These are phyloP conservation scores for Tuber calosporum DNA, from an alignment of 495 filamentous ascomycete genomes.

Conservation along the genomic window DNA sequence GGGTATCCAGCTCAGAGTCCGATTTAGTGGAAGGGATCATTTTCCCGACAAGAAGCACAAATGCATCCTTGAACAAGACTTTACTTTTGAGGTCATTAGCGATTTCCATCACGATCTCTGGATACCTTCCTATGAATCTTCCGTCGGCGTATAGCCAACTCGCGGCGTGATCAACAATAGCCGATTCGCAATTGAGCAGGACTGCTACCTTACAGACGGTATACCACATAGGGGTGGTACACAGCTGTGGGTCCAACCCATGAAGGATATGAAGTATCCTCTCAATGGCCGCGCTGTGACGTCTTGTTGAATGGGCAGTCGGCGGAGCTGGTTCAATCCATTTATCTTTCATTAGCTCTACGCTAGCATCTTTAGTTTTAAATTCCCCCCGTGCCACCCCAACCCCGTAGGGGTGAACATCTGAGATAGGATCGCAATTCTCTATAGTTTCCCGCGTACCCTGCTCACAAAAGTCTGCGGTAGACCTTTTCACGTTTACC, in stretches of 20 bases:
- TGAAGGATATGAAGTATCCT: constrained; percentile 34
- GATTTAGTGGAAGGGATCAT: constrained; percentile 42
- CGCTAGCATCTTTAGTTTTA: neutral
- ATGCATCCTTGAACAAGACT: constrained; percentile 46
- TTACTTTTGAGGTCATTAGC: constrained; percentile 45
- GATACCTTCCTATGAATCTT: constrained; percentile 48
- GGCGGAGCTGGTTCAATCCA: constrained; percentile 2
- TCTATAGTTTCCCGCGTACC: neutral
- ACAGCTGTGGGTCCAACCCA: constrained; percentile 33
- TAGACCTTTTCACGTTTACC: neutral
- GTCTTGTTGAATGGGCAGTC: constrained; percentile 22
- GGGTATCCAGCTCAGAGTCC: constrained; percentile 25
- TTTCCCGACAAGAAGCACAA: constrained; percentile 48
- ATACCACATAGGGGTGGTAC: constrained; percentile 38
- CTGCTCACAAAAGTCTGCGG: neutral
- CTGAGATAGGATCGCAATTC: neutral
- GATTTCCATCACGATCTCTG: constrained; percentile 47
- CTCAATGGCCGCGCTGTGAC: constrained; percentile 34
- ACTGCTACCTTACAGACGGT: constrained; percentile 32
- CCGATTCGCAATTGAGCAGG: constrained; percentile 17
- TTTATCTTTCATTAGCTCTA: neutral
- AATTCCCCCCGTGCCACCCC: neutral
- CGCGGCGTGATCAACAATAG: constrained; percentile 44
- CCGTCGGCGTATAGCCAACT: constrained; percentile 50
- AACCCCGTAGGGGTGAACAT: neutral